Percentiles rank a stretch among this genome's conserved stretches.
Evolutionary conservation across 78 protist species (phyloP).

Genomic region (Ministeria vibrans): DNA sequence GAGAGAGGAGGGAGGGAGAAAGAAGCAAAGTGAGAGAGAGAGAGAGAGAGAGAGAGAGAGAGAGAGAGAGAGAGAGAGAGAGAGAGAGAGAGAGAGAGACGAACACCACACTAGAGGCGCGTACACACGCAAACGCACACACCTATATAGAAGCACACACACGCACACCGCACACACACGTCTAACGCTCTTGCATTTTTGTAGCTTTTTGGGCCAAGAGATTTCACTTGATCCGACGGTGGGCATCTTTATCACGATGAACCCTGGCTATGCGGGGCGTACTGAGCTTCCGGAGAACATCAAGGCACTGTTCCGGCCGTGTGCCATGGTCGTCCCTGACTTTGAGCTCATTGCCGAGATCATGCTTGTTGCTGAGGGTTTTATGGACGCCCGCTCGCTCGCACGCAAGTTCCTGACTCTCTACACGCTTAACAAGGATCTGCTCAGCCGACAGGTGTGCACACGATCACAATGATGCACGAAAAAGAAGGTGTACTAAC

Average conservation of each 20-base stretch:
- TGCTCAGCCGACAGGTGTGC: slow-evolving; percentile 66
- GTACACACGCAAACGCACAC: too few species aligned
- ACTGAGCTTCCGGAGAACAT: slow-evolving; percentile 88
- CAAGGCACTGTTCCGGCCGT: slow-evolving; percentile 84
- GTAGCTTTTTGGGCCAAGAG: slow-evolving; percentile 38
- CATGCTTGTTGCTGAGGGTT: slow-evolving; percentile 76
- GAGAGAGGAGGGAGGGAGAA: too few species aligned
- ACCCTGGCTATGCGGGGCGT: slow-evolving; percentile 85
- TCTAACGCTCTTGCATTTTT: too few species aligned
- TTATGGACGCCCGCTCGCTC: slow-evolving; percentile 51
- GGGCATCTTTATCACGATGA: slow-evolving; percentile 83
- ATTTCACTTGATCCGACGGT: slow-evolving; percentile 28
- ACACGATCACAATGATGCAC: too few species aligned
- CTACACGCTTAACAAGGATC: slow-evolving; percentile 59
- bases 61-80: too few species aligned
- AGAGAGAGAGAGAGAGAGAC: too few species aligned
- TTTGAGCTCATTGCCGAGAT: slow-evolving; percentile 60
- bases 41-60: too few species aligned
- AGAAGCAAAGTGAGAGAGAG: too few species aligned
- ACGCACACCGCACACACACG: too few species aligned
- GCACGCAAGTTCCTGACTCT: slow-evolving; percentile 73
- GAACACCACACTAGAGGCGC: too few species aligned
- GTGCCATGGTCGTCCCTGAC: slow-evolving; percentile 85
- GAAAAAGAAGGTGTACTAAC: too few species aligned
- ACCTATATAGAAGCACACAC: too few species aligned